phyloP scores from a whole-genome alignment of 2,329 filamentous ascomycete species.

The Blastomyces percursus region DNA sequence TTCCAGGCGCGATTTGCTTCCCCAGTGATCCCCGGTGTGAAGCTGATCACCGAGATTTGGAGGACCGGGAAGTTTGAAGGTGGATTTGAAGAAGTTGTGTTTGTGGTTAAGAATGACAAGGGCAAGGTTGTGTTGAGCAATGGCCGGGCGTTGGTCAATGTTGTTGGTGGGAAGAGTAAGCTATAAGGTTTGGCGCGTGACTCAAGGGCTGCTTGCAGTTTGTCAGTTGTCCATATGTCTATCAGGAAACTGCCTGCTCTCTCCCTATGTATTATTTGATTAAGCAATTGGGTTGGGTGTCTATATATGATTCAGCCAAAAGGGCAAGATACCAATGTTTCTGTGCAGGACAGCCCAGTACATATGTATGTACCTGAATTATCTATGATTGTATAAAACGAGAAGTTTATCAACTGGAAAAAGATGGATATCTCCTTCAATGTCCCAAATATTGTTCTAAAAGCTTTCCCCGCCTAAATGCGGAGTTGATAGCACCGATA shows the following conservation, averaged over 20 bases:
- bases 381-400: background rate
- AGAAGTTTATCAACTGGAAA: background rate
- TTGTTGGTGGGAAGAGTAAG: slow-evolving; percentile 51
- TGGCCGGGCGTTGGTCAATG: slow-evolving; percentile 66
- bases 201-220: too few species aligned
- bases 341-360: too few species aligned
- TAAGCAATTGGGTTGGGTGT: too few species aligned
- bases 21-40: slow-evolving; percentile 74
- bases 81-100: slow-evolving; percentile 73
- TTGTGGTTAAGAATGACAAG: slow-evolving; percentile 63
- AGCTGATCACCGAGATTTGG: slow-evolving; percentile 73
- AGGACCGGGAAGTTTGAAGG: slow-evolving; percentile 51
- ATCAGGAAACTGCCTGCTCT: too few species aligned
- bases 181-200: slow-evolving; percentile 35
- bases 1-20: slow-evolving; percentile 82
- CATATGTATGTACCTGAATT: too few species aligned
- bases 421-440: background rate
- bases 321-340: too few species aligned
- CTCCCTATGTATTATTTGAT: too few species aligned
- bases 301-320: too few species aligned
- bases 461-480: background rate
- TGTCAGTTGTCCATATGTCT: too few species aligned
- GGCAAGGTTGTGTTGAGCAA: slow-evolving; percentile 83
- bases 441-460: background rate
- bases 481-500: background rate